Evolutionary conservation across 805 yeast genomes (phyloP).

Genomic region (Wickerhamomyces silvicola): DNA sequence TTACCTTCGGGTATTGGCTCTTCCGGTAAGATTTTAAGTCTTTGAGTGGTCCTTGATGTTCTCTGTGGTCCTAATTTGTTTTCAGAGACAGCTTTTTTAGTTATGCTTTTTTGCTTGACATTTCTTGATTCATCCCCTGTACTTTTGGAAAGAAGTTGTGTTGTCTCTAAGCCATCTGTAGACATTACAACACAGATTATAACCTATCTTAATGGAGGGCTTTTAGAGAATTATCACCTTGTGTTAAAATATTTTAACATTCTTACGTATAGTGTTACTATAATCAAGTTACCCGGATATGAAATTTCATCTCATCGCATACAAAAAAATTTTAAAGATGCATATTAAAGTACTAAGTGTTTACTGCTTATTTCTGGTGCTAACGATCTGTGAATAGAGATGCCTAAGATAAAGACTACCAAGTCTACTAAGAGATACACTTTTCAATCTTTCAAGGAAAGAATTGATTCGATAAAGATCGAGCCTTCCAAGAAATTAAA

Average conservation of each 20-base stretch:
- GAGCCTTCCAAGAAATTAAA: slow-evolving; percentile 59
- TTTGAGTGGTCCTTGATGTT: slow-evolving; percentile 67
- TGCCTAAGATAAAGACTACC: slow-evolving; percentile 36
- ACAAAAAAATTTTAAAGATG: slow-evolving; percentile 1
- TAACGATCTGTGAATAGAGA: not conserved
- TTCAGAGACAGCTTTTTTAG: slow-evolving; percentile 11
- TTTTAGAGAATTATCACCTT: slow-evolving; percentile 4
- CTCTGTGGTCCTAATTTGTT: slow-evolving; percentile 63
- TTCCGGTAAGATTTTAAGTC: slow-evolving; percentile 64
- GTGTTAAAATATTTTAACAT: slow-evolving; percentile 3
- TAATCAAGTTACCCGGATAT: no score
- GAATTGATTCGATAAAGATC: slow-evolving; percentile 76
- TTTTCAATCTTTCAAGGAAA: slow-evolving; percentile 73
- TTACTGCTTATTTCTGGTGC: not conserved
- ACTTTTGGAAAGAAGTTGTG: slow-evolving; percentile 3
- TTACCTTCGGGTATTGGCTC: slow-evolving; percentile 31
- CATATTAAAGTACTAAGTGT: not conserved
- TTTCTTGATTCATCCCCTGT: not conserved
- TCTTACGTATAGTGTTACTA: no score
- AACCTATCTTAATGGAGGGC: not conserved
- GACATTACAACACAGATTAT: slow-evolving; percentile 2
- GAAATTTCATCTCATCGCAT: no score
- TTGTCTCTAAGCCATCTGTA: slow-evolving; percentile 4
- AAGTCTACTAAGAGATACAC: slow-evolving; percentile 53
- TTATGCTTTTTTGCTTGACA: not conserved